Base-by-base conservation (phyloP, 805 yeast species). In the Metschnikowia reukaufii region DNA sequence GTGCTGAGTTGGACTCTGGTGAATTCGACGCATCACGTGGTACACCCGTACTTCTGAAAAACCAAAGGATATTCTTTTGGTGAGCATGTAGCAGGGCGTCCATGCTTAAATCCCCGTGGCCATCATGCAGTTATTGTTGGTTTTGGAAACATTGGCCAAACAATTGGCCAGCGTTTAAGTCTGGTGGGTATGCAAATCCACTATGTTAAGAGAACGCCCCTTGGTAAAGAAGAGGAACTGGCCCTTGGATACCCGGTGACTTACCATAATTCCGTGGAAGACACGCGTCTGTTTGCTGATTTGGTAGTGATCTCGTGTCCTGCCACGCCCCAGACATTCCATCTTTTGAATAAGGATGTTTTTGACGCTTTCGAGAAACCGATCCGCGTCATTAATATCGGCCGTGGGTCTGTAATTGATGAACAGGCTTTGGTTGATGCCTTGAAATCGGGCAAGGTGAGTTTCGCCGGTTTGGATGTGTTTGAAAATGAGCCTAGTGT, bases 391-490 rank as follows among this genome's bases (percentile, higher is more conserved):
- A 81, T 87, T 39, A 87, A 87, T 58, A 81, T 87, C 35, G 95
- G 95, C 1, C 71, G 96, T 49, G 96, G 95, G 1, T 56, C 76
- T 2, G 77, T 86, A 30, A 74, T 87, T 49, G 81, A 86, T 54
- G 89, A 83, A 55, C 71, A 76, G n/a, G 90, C 81, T 2, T 64
- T 86, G 39, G 69, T 85, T 9, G 72, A 67, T 4, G 91, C 84
- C 0, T 68, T 87, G 44, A 72, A 81, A 46, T 55, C 73, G 6
- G 88, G 88, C 0, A 76, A 81, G 44, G 72, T 87, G 2, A 64
- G 76, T 6, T 78, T 83, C 59, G 88, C 83, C 7, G 94, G 92
- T 0, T 61, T 85, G 27, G 96, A 87, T 57, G 96, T 87, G 4
- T 85, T 69, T 61, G 81, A 78, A 48, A 62, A 78, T 19, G 96